Base-by-base conservation (phyloP, 164 flowering plant genomes). In the Buxus sempervirens region DNA sequence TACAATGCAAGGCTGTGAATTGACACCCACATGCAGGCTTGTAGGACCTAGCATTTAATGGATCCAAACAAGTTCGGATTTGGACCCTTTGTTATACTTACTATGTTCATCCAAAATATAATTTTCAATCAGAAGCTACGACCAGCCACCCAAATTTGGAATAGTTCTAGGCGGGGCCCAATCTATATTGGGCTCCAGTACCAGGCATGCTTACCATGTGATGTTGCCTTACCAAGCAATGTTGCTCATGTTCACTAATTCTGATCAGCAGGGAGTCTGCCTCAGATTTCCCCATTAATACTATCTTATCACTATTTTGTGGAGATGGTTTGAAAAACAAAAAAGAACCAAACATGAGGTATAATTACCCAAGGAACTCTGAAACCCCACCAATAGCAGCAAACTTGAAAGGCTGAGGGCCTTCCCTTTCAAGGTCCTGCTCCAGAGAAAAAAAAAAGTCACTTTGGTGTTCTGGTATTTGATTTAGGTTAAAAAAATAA, bases 321-420 rank as follows among this genome's bases (percentile, higher is more conserved):
- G 13, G 9, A 45, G 1, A 45, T 15, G 1, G 1, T 10, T 45
- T n/a, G n/a, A n/a, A 45, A 10, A 21, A 21, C 18, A 20, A 53
- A 38, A 58, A 54, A 20, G 58, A 22, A 24, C 9, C 18, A 58
- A n/a, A 41, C n/a, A 59, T 24, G 58, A 42, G 57, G 28, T 51
- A 49, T 18, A 66, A n/a, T 76, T 86, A 90, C 97, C 98, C 98
- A 51, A 95, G 91, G 71, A 95, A 95, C 76, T 89, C 98, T 14
- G 98, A 95, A 59, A 95, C 73, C 0, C 98, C 98, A 54, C 98
- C 98, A 72, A 95, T 88, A 70, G 96, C 97, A 78, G 98, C 96
- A 73, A 95, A 81, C 74, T 84, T 89, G 78, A 95, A 81, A 41
- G 98, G 96, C 75, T 83, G 85, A 48, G 96, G 87, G 66, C 98